phyloP scores from a whole-genome alignment of 345 rosid species.

The Populus deltoides region DNA sequence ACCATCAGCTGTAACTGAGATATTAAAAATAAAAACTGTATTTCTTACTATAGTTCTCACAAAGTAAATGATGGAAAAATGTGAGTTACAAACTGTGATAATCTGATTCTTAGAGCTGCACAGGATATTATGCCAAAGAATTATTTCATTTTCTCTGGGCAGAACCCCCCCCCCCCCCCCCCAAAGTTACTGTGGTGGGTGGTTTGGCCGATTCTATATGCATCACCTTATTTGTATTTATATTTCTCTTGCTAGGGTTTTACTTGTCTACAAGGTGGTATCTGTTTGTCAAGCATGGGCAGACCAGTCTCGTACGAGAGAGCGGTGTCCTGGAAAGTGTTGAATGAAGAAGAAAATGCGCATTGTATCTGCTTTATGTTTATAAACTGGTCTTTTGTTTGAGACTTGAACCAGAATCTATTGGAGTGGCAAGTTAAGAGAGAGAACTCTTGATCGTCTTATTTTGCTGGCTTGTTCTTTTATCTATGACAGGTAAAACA shows the following conservation, averaged over 20 bases:
- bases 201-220: neutral
- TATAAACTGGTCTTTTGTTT: conserved; percentile 95
- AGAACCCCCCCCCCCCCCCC: neutral
- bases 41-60: neutral
- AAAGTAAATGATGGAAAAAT: neutral
- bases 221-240: neutral
- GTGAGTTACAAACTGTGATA: neutral
- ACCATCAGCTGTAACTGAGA: no score
- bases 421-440: neutral
- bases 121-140: neutral
- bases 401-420: conserved; percentile 18
- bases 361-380: conserved; percentile 98
- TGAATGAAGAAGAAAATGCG: conserved; percentile 89
- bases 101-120: neutral
- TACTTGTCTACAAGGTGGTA: conserved; percentile 84
- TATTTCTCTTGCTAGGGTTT: conserved; percentile 55
- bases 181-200: neutral
- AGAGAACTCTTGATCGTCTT: conserved; percentile 9
- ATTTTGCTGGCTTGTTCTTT: conserved; percentile 25
- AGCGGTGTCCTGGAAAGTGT: conserved; percentile 98
- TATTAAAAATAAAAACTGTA: no score
- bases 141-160: neutral
- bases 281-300: conserved; percentile 98
- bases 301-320: conserved; percentile 92
- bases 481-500: conserved; percentile 9